phyloP scores from a whole-genome alignment of 2,329 filamentous ascomycete species.

The Cryphonectria japonica region DNA sequence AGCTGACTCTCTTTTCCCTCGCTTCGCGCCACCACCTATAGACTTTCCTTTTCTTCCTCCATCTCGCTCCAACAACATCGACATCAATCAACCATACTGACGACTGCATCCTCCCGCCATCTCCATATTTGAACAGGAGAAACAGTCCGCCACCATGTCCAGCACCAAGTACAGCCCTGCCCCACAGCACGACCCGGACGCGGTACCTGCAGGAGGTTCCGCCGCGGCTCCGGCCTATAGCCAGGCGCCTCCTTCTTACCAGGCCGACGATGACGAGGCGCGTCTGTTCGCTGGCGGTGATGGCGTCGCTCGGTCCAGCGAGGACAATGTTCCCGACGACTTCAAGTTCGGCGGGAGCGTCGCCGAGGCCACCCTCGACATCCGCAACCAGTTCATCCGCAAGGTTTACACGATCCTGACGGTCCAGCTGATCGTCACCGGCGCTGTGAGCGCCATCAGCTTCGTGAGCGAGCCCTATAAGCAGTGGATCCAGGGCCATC shows the following conservation, averaged over 20 bases:
- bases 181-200: conserved; percentile 84
- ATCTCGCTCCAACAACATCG: background rate
- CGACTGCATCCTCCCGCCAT: background rate
- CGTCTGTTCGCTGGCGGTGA: conserved; percentile 56
- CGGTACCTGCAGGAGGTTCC: conserved; percentile 66
- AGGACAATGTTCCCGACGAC: conserved; percentile 91
- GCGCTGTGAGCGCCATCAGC: conserved; percentile 76
- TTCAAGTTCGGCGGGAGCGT: conserved; percentile 98
- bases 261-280: conserved; percentile 54
- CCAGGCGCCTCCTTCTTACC: conserved; percentile 44
- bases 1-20: conserved; percentile 5
- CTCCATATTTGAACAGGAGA: background rate
- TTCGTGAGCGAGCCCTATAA: conserved; percentile 85
- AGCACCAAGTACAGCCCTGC: conserved; percentile 83
- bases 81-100: background rate
- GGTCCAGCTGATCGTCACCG: conserved; percentile 87
- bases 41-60: background rate
- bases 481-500: conserved; percentile 82
- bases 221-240: conserved; percentile 84
- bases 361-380: conserved; percentile 90
- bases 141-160: conserved; percentile 39
- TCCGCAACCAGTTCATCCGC: conserved; percentile 94
- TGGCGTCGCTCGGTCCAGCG: conserved; percentile 68
- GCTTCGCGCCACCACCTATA: background rate
- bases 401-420: conserved; percentile 99